phyloP scores from a whole-genome alignment of 768 basidiomycete genomes.

The Clavulina sp. region DNA sequence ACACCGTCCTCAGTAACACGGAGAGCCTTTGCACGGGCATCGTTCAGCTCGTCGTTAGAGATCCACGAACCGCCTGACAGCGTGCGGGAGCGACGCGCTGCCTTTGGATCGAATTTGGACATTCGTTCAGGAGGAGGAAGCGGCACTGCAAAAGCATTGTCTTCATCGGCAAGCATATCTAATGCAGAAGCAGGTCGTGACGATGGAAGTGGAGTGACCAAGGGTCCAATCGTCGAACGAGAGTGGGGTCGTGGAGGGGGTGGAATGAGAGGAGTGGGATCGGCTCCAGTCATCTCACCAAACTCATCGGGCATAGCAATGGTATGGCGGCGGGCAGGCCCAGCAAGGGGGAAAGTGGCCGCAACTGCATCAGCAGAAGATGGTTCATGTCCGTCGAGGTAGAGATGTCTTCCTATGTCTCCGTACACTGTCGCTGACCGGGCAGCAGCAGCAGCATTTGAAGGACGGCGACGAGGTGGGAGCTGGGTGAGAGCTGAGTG shows the following conservation, averaged over 20 bases:
- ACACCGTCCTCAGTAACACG: background rate
- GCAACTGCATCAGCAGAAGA: conserved; percentile 1
- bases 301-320: background rate
- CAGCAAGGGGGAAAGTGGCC: conserved; percentile 3
- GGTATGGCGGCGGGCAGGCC: background rate
- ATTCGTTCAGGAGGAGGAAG: conserved; percentile 41
- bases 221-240: conserved; percentile 31
- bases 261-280: conserved; percentile 12
- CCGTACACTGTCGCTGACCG: too few relatives aligned
- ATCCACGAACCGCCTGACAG: conserved; percentile 28
- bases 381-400: too few relatives aligned
- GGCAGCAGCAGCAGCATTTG: too few relatives aligned
- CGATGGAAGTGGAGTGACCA: conserved; percentile 13
- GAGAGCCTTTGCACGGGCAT: background rate
- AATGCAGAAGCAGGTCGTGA: background rate
- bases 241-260: conserved; percentile 14
- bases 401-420: too few relatives aligned
- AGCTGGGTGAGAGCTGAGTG: background rate
- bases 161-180: conserved; percentile 19
- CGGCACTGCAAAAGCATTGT: conserved; percentile 53
- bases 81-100: conserved; percentile 36
- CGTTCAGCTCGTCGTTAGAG: conserved; percentile 6
- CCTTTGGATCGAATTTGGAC: conserved; percentile 72
- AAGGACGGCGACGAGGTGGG: background rate
- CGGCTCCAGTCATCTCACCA: background rate